Conservation (phyloP, 2,329 filamentous ascomycete species). For the Fonsecaea nubica region DNA sequence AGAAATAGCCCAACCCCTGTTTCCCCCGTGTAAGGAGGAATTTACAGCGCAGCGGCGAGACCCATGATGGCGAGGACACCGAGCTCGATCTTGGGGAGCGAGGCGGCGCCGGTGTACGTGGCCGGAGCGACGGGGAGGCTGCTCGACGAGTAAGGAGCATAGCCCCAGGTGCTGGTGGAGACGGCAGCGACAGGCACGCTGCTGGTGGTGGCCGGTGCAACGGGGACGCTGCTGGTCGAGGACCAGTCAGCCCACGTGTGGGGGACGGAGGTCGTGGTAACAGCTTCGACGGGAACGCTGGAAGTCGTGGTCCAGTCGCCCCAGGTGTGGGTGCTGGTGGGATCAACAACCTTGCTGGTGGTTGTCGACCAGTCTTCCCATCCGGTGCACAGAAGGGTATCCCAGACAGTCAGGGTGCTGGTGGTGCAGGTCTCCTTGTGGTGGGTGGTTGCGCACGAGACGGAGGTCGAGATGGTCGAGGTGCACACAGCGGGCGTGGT, state of each 20-base stretch:
- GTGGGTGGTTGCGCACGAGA: background rate
- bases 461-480: background rate
- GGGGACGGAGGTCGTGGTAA: constrained; percentile 5
- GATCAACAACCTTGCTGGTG: background rate
- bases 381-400: background rate
- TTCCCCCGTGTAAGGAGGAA: background rate
- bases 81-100: constrained; percentile 23
- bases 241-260: constrained; percentile 17
- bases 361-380: constrained; percentile 15
- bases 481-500: background rate
- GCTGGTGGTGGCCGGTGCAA: background rate
- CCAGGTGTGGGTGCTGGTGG: constrained; percentile 2
- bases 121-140: constrained; percentile 14
- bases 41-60: constrained; percentile 22
- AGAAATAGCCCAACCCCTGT: background rate
- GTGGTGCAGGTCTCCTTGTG: constrained; percentile 2
- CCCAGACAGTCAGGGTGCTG: background rate
- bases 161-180: constrained; percentile 15
- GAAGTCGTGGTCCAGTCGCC: background rate
- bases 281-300: too few species aligned
- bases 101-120: constrained; percentile 17
- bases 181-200: constrained; percentile 11
- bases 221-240: background rate
- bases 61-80: constrained; percentile 24
- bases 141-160: constrained; percentile 7